Evolutionary conservation across 257 asterid species (phyloP), one percentile per base, ranked within the genome.

Genomic region (Solanum medicagineum): DNA sequence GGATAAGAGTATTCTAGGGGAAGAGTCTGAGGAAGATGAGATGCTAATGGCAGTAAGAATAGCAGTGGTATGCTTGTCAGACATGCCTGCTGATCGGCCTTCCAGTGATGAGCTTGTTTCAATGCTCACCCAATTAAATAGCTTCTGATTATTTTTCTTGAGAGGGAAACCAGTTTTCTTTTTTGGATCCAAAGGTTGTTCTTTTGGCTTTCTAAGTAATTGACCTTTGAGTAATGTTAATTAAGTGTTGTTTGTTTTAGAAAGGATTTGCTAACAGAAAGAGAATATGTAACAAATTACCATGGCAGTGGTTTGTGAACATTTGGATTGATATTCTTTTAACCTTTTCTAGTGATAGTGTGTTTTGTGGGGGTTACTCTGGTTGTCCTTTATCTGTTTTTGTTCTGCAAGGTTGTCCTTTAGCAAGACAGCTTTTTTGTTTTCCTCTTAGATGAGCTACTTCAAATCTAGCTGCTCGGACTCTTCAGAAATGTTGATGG

Each of bases 51-150:
- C 99, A 3, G 89, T 95, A 1, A 93, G 92, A 86, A 94, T 96
- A 47, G 96, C 98, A 16, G 96, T 91, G 11, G 95, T 91, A 13
- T 96, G 99, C 93, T 90, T 95, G 36, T 94, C 99, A 2, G 98
- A 95, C 82, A 87, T 90, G 89, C 99, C 99, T 5, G 94, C 95
- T 1, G 96, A 96, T 71, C 97, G 98, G 5, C 98, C 99, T 85
- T 96, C 99, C 5, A 95, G 93, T 54, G 99, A 95, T 20, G 99
- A 95, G 89, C 97, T 96, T 24, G 95, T 93, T 57, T 96, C 99
- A 14, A 96, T 95, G 98, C 98, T 95, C 85, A 96, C 98, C 24
- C 98, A 95, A 71, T 77, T 95, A 44, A 95, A 94, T 71, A 96
- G 99, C 82, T 96, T 93, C 89, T 95, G 89, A 93, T 87, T 12